These are phyloP conservation scores for Saccharum officinarum DNA, from an alignment of 176 grass and related monocot genomes.

Conservation along the genomic window DNA sequence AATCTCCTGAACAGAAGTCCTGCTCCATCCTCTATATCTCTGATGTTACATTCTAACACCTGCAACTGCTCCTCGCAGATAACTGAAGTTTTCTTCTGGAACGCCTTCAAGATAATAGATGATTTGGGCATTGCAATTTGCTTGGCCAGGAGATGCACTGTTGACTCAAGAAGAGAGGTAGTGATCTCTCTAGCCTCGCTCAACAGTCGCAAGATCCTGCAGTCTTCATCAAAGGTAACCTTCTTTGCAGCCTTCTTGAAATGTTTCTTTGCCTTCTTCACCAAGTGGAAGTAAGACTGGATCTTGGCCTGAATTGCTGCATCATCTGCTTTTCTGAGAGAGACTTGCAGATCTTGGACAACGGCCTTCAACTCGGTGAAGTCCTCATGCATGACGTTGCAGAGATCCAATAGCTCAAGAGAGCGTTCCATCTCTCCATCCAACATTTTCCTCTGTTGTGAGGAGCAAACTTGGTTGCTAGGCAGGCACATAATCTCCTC, in stretches of 20 bases:
- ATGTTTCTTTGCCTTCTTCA: slow-evolving; percentile 64
- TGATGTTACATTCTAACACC: slow-evolving; percentile 31
- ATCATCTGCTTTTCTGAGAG: slow-evolving; percentile 49
- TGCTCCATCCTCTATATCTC: slow-evolving; percentile 48
- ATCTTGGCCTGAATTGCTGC: slow-evolving; percentile 24
- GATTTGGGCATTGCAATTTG: slow-evolving; percentile 43
- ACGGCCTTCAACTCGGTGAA: slow-evolving; percentile 46
- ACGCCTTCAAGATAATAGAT: slow-evolving; percentile 41
- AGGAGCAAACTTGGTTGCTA: slow-evolving; percentile 36
- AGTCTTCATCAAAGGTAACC: slow-evolving; percentile 36
- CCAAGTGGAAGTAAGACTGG: slow-evolving; percentile 43
- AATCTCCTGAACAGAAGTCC: slow-evolving; percentile 59
- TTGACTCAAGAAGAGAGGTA: slow-evolving; percentile 47
- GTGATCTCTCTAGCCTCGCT: slow-evolving; percentile 54
- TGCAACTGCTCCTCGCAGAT: slow-evolving; percentile 39
- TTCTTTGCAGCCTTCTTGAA: slow-evolving; percentile 53
- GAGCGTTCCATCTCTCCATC: slow-evolving; percentile 50
- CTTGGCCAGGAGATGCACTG: slow-evolving; percentile 35
- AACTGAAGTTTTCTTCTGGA: slow-evolving; percentile 36
- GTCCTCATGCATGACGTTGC: slow-evolving; percentile 41
- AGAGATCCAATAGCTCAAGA: slow-evolving; percentile 53
- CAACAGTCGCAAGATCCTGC: slow-evolving; percentile 27
- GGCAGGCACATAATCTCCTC: slow-evolving; percentile 51
- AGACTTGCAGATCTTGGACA: slow-evolving; percentile 46
- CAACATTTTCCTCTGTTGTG: slow-evolving; percentile 46